Percentiles rank a stretch among this genome's conserved stretches.
Conservation (phyloP, 1,139 yeast genomes). For the Hyphopichia fennica region DNA sequence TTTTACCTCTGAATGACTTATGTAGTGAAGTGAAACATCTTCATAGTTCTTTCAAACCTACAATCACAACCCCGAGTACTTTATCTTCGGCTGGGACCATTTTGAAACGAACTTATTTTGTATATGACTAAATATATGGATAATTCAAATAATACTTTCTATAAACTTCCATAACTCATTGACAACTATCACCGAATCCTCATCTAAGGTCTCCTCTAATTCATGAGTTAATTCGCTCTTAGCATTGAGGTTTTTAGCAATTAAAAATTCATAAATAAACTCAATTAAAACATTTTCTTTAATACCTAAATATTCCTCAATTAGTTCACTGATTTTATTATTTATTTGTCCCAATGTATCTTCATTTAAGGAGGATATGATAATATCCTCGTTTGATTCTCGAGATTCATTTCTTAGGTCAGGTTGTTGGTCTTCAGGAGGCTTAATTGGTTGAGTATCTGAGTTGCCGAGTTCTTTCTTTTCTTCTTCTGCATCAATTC, state of each 20-base stretch:
- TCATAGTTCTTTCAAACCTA: too few relatives aligned
- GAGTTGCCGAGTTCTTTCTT: slow-evolving; percentile 9
- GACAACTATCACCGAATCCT: slow-evolving; percentile 50
- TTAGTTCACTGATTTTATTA: slow-evolving; percentile 36
- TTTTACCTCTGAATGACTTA: not conserved
- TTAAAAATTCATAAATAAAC: slow-evolving; percentile 39
- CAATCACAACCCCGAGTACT: too few relatives aligned
- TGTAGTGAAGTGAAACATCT: not conserved
- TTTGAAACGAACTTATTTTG: too few relatives aligned
- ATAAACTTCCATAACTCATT: slow-evolving; percentile 35
- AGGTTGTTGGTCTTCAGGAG: not conserved
- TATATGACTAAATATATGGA: too few relatives aligned
- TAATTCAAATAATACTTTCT: too few relatives aligned
- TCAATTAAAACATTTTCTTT: slow-evolving; percentile 50
- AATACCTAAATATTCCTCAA: slow-evolving; percentile 55
- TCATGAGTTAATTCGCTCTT: slow-evolving; percentile 40
- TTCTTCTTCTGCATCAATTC: slow-evolving; percentile 27
- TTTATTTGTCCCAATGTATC: slow-evolving; percentile 21
- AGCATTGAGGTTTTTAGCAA: slow-evolving; percentile 25
- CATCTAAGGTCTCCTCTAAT: slow-evolving; percentile 54
- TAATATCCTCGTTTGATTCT: slow-evolving; percentile 2
- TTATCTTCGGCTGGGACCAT: too few relatives aligned
- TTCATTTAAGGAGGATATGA: slow-evolving; percentile 13
- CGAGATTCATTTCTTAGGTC: not conserved
- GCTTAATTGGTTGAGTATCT: not conserved